Base-by-base conservation (phyloP, 139 green algal genomes). In the Coelastrella sp. region DNA sequence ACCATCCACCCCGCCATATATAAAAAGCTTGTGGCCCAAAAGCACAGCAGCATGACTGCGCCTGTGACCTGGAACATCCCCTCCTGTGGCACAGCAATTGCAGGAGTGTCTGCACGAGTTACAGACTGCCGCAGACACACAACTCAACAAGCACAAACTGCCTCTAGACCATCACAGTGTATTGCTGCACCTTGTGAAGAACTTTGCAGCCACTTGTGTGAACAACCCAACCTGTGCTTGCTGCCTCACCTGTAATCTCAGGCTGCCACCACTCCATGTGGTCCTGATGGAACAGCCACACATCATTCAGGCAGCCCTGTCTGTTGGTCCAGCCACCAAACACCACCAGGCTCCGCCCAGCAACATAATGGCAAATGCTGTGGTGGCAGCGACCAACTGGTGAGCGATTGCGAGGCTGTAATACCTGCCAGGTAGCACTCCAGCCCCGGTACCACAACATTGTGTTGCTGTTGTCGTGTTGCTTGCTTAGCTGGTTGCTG, bases 281-380 rank as follows among this genome's bases (percentile, higher is more conserved):
- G 70, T 94, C 87, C 73, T 93, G 60, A 87, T 91, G 80, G 59
- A 93, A 94, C 60, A 89, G 76, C 93, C 92, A 94, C 87, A 95
- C 85, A 70, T 95, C 93, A 59, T 74, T 85, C 66, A 93, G 73
- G 58, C 81, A 85, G 56, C 87, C 87, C 14, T 66, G 61, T 20
- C 15, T 72, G 27, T 86, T 86, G 61, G 68, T n/a, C 82, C 92
- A 94, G 68, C 93, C 93, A 7, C 93, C 93, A 90, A 95, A 95
- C 86, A 93, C 88, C 58, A 92, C 80, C 15, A 94, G 76, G 56
- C 78, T 89, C 61, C 90, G 72, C 19, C 90, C 86, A 0, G 49
- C 15, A 58, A 56, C 14, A 80, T 94, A 76, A 65, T 82, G 78
- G 20, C 76, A 79, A 3, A 90, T 72, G 0, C 76, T 92, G 89